These are phyloP conservation scores for Phaeosphaeriaceae sp. DNA, from an alignment of 2,329 filamentous ascomycete species.

Conservation along the genomic window DNA sequence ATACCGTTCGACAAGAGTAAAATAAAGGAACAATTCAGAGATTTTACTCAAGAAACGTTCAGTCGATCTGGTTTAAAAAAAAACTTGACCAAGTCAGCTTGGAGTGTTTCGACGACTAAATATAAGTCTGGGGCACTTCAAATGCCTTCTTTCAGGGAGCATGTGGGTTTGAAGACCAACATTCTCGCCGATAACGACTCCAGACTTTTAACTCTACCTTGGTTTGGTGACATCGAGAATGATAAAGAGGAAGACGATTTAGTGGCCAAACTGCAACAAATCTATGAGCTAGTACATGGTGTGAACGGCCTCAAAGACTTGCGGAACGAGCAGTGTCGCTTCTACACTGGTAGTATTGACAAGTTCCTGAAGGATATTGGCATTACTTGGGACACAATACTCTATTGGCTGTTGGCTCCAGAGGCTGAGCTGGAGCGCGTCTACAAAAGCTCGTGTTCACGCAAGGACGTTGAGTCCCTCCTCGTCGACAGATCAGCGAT, in stretches of 20 bases:
- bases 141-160: conserved; percentile 51
- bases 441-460: conserved; percentile 10
- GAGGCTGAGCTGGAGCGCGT: conserved; percentile 16
- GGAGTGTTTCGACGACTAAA: conserved; percentile 17
- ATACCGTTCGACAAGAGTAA: conserved; percentile 8
- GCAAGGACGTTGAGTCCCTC: conserved; percentile 9
- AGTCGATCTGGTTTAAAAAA: conserved; percentile 16
- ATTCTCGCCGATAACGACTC: conserved; percentile 51
- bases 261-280: conserved; percentile 31
- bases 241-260: conserved; percentile 26
- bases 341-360: conserved; percentile 43
- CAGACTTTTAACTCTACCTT: conserved; percentile 49
- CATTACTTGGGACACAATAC: conserved; percentile 44
- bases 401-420: conserved; percentile 50
- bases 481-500: conserved; percentile 31
- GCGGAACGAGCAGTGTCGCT: conserved; percentile 44
- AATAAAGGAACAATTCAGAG: not conserved
- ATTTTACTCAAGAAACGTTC: conserved; percentile 26
- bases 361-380: conserved; percentile 44
- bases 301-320: conserved; percentile 36
- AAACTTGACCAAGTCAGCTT: conserved; percentile 7
- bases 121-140: conserved; percentile 22
- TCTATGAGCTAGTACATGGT: conserved; percentile 36
- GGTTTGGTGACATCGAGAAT: conserved; percentile 34
- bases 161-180: conserved; percentile 50